Evolutionary conservation across 208 protist genomes (phyloP), one percentile per base, ranked within the genome.

Genomic region (Leishmania arabica): DNA sequence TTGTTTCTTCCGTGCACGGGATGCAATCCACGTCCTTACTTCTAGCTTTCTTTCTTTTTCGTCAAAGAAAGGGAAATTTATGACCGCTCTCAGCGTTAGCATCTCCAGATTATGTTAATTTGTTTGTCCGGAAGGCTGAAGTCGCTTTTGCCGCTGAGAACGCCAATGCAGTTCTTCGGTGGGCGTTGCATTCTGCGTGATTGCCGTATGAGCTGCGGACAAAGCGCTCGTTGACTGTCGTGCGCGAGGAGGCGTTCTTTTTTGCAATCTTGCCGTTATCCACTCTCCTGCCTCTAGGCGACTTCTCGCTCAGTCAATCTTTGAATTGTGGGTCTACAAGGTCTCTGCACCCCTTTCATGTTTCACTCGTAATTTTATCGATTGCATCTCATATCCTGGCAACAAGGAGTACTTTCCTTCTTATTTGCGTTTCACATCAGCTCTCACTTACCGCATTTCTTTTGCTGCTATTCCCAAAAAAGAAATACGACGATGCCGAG

Each of bases 401-500:
- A 53, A 17, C 9, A 34, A 45, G 27, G 1, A 34, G 21, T 34
- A 37, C 27, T 53, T 21, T 45, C 17, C 40, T 49, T 6, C 17
- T 3, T 24, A 47, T 71, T 27, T 73, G 27, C 45, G 42, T 75
- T 80, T 56, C 1, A 24, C 37, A 24, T 49, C 54, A 34, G 3
- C 11, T 34, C 21, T 74, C 21, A 1, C 5, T 34, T 62, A 31
- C 24, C 17, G 37, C 8, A 24, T 40, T 77, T 54, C 11, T 68
- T 3, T 54, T 2, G 8, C 45, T 9, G 2, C 7, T 0, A 11
- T 68, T 64, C 4, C 0, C 6, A 77, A 45, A 21, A 40, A 40
- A 51, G 54, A 51, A 68, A 42, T 27, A 21, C 21, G 24, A 89
- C 91, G 85, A 84, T 91, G 75, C 70, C 69, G 42, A 69, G 83